These are phyloP conservation scores for Vickermania ingenoplastis DNA, from an alignment of 208 protist genomes.

Conservation along the genomic window DNA sequence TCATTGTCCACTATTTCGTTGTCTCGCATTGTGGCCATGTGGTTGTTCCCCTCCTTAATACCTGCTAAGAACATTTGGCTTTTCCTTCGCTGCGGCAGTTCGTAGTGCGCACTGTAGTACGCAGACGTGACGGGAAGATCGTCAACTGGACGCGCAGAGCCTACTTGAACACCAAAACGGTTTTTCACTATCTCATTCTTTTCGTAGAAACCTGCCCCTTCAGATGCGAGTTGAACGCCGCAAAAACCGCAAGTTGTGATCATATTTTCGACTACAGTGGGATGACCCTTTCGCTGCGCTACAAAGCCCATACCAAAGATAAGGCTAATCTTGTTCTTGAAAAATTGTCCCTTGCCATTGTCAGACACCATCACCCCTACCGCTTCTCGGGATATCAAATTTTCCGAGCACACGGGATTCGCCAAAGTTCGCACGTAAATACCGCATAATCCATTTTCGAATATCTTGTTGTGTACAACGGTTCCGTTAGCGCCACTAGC, in stretches of 20 bases:
- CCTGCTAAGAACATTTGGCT: neutral
- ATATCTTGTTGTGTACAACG: constrained; percentile 56
- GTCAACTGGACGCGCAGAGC: constrained; percentile 31
- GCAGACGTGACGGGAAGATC: constrained; percentile 40
- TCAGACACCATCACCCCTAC: constrained; percentile 62
- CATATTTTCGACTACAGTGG: constrained; percentile 42
- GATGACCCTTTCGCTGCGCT: constrained; percentile 41
- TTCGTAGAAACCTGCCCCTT: constrained; percentile 35
- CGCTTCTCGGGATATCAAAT: constrained; percentile 44
- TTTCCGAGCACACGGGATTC: constrained; percentile 32
- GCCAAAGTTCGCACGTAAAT: constrained; percentile 43
- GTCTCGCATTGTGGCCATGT: constrained; percentile 9
- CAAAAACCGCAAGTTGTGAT: constrained; percentile 35
- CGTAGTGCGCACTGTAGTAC: constrained; percentile 4
- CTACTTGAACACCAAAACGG: constrained; percentile 70
- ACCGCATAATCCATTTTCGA: constrained; percentile 56
- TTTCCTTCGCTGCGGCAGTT: neutral
- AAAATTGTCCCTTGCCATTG: constrained; percentile 40
- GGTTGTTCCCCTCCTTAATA: neutral
- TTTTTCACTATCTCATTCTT: constrained; percentile 57
- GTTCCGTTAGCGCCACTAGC: constrained; percentile 19
- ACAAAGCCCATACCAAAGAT: constrained; percentile 59
- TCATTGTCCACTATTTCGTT: constrained; percentile 13
- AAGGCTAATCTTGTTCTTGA: constrained; percentile 44
- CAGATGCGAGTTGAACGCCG: constrained; percentile 43